Conservation (phyloP, 306 rosid genomes). For the Trichosanthes truncata region DNA sequence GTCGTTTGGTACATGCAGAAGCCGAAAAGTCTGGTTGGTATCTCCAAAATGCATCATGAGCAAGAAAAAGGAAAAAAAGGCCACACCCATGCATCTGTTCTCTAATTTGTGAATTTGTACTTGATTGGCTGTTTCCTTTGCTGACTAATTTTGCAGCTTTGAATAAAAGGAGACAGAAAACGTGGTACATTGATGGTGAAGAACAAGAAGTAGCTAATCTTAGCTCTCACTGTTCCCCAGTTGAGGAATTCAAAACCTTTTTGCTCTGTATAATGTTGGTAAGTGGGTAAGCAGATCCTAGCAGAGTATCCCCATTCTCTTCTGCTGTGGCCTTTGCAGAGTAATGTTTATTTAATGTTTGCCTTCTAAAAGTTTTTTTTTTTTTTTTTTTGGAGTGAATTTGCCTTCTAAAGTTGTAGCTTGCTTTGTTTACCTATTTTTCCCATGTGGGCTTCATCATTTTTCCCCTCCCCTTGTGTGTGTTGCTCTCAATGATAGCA, state of each 20-base stretch:
- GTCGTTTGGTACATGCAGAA: neutral
- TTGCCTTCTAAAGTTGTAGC: constrained; percentile 4
- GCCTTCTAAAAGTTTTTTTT: neutral
- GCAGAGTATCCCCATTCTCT: constrained; percentile 15
- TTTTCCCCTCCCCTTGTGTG: neutral
- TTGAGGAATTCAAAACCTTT: constrained; percentile 15
- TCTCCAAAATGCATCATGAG: neutral
- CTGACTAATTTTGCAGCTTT: neutral
- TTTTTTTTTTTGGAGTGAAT: neutral
- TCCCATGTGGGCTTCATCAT: constrained; percentile 10
- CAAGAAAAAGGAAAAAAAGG: neutral
- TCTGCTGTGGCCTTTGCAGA: neutral
- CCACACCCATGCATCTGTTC: neutral
- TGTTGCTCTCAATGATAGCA: constrained; percentile 10
- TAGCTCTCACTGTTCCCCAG: constrained; percentile 10
- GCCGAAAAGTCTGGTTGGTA: neutral
- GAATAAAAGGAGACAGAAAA: constrained; percentile 1
- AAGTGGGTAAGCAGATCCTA: constrained; percentile 31
- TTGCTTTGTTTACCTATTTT: neutral
- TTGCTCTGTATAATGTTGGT: constrained; percentile 26
- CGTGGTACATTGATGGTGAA: constrained; percentile 13
- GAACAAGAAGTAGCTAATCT: neutral
- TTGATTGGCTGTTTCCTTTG: neutral
- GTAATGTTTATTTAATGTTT: neutral
- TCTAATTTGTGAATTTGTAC: neutral